Evolutionary conservation across 179 eudicot species (phyloP), one percentile per base, ranked within the genome.

Genomic region (Beta lomatogona): DNA sequence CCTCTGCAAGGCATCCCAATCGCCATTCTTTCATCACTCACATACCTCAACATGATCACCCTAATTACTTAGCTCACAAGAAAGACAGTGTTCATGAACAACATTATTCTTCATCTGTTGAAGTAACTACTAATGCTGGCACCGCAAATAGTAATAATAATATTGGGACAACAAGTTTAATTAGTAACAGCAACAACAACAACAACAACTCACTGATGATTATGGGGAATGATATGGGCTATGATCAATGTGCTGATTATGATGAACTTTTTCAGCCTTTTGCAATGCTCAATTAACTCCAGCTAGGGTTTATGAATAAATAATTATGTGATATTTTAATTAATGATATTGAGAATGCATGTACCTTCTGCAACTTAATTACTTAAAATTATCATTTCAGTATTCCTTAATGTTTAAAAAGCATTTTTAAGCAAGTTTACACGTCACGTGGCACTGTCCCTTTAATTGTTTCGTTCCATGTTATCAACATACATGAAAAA

Each of bases 1-100:
- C 80, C 9, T 70, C 86, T 22, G 57, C 88, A 2, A 78, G 88
- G 67, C 55, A 60, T 44, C 85, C 85, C 11, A 73, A 4, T 12
- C 28, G 59, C 54, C 60, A 72, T 60, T 25, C 71, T 11, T 8
- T 80, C 46, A 59, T 80, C 22, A 21, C 71, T 60, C 71, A 25
- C 4, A 72, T 80, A 19, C 41, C 67, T 58, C 76, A 68, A 14
- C 13, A 45, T 61, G 22, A 18, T 5, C 53, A 1, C 28, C 75
- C 50, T 66, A 66, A 66, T 10, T 22, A 66, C 46, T 5, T 2
- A 1, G 22, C 9, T n/a, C 64, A 59, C 4, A 61, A 61, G 65
- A 25, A 8, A 5, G 65, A n/a, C 19, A 8, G 19, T 66, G 16
- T 16, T 70, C 28, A 44, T 70, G 52, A 9, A 1, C 53, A 41